A percentile compares a stretch with the other conserved stretches of the same genome.
These are phyloP conservation scores for Oryza brachyantha DNA, from an alignment of 176 grass and related monocot genomes.

Conservation along the genomic window DNA sequence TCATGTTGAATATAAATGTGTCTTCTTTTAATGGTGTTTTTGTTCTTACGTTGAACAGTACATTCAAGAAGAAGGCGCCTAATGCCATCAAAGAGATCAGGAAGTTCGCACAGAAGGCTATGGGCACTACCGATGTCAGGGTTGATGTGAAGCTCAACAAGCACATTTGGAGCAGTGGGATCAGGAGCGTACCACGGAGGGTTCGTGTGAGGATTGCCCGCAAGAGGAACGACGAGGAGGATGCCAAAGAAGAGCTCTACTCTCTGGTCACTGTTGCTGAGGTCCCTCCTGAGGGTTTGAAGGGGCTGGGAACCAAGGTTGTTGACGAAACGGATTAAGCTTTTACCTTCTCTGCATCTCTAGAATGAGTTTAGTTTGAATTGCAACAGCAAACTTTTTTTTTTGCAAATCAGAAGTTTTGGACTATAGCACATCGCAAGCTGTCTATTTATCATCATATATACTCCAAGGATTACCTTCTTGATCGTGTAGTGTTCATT, in stretches of 20 bases:
- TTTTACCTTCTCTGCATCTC: not conserved
- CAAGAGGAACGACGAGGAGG: constrained; percentile 79
- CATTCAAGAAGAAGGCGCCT: constrained; percentile 94
- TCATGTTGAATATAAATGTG: not conserved
- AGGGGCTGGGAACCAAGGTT: constrained; percentile 76
- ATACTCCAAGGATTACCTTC: not conserved
- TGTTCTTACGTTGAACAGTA: constrained; percentile 50
- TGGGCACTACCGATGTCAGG: constrained; percentile 70
- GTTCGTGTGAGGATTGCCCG: constrained; percentile 78
- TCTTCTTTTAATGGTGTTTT: not conserved
- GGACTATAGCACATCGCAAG: constrained; percentile 10
- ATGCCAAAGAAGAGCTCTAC: constrained; percentile 85
- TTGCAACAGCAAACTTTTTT: constrained; percentile 27
- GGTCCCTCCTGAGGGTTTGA: constrained; percentile 67
- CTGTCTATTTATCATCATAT: constrained; percentile 12
- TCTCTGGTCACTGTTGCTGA: constrained; percentile 73
- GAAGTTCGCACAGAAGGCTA: constrained; percentile 83
- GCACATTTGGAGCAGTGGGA: constrained; percentile 92
- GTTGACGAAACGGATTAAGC: constrained; percentile 70
- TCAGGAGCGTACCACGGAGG: constrained; percentile 69
- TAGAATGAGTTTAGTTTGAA: constrained; percentile 25
- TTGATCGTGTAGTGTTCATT: not conserved
- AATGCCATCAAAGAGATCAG: constrained; percentile 85
- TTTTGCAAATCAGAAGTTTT: constrained; percentile 35
- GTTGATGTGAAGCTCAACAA: constrained; percentile 90